Conservation (phyloP, 2,329 filamentous ascomycete genomes). For the Monosporascus sp. region DNA sequence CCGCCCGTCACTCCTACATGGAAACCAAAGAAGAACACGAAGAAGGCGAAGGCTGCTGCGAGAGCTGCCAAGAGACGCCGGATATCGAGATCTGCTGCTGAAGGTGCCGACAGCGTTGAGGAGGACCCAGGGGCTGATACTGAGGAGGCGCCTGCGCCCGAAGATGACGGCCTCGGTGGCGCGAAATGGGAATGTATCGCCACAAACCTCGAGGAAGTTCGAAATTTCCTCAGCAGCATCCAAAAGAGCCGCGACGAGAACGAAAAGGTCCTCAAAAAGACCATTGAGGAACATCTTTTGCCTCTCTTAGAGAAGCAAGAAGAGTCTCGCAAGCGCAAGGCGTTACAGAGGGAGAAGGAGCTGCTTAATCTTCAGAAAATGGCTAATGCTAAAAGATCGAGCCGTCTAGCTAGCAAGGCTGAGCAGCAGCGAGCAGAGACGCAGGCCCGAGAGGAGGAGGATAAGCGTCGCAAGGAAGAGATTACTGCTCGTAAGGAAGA, state of each 20-base stretch:
- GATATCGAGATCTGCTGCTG: slow-evolving; percentile 37
- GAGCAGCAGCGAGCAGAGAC: slow-evolving; percentile 75
- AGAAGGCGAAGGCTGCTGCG: slow-evolving; percentile 57
- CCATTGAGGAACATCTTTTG: slow-evolving; percentile 71
- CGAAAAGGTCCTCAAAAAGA: slow-evolving; percentile 70
- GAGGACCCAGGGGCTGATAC: slow-evolving; percentile 26
- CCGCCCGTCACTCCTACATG: slow-evolving; percentile 51
- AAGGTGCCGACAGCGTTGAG: slow-evolving; percentile 33
- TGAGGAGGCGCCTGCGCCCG: slow-evolving; percentile 24
- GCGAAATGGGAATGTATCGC: slow-evolving; percentile 91
- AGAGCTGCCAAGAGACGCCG: slow-evolving; percentile 71
- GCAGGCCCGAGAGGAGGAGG: slow-evolving; percentile 64
- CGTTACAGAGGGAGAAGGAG: slow-evolving; percentile 67
- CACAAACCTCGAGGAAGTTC: slow-evolving; percentile 73
- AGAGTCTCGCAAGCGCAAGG: slow-evolving; percentile 67
- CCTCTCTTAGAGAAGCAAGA: slow-evolving; percentile 79
- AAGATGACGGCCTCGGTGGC: slow-evolving; percentile 64
- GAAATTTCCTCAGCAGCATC: slow-evolving; percentile 63
- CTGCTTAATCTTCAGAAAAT: slow-evolving; percentile 77
- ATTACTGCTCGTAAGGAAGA: slow-evolving; percentile 63
- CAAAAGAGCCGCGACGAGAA: slow-evolving; percentile 75
- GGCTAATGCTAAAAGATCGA: slow-evolving; percentile 91
- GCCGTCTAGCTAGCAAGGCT: slow-evolving; percentile 74
- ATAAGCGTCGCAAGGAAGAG: slow-evolving; percentile 59
- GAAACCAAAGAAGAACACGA: slow-evolving; percentile 59